These are phyloP conservation scores for Lotmaria passim DNA, from an alignment of 208 protist genomes.

Conservation along the genomic window DNA sequence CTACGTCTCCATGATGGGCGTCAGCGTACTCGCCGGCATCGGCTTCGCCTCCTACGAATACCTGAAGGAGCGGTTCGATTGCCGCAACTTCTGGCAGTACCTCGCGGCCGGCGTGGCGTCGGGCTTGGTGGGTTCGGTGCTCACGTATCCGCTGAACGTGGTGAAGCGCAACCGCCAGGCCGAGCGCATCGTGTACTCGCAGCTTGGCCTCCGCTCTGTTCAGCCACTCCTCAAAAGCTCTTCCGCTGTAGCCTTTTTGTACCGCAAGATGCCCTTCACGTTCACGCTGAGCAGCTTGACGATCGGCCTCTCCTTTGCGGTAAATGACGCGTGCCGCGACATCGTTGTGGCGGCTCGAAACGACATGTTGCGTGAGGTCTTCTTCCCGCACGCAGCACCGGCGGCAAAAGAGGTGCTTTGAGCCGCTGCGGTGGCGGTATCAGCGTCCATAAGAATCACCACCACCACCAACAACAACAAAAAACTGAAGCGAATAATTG, in stretches of 20 bases:
- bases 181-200: constrained; percentile 55
- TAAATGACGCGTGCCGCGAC: constrained; percentile 83
- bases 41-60: constrained; percentile 92
- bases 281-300: constrained; percentile 74
- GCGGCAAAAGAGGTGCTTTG: background rate
- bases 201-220: constrained; percentile 37
- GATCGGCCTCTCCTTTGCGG: constrained; percentile 80
- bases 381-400: constrained; percentile 32
- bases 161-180: constrained; percentile 85
- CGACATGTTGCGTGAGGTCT: constrained; percentile 73
- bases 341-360: constrained; percentile 51
- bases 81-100: constrained; percentile 69
- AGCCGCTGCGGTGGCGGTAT: background rate
- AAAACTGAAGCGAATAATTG: too few species aligned
- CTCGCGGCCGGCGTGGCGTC: constrained; percentile 72
- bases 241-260: constrained; percentile 58
- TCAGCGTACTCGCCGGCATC: constrained; percentile 86
- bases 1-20: constrained; percentile 87
- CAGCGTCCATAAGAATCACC: too few species aligned
- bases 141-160: constrained; percentile 90
- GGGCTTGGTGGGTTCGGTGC: constrained; percentile 72
- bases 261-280: constrained; percentile 76
- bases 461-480: background rate
- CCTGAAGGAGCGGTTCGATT: constrained; percentile 72
- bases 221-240: constrained; percentile 55